Evolutionary conservation across 1,139 yeast species (phyloP), one percentile per base, ranked within the genome.

Genomic region (Pneumocystis sp.): DNA sequence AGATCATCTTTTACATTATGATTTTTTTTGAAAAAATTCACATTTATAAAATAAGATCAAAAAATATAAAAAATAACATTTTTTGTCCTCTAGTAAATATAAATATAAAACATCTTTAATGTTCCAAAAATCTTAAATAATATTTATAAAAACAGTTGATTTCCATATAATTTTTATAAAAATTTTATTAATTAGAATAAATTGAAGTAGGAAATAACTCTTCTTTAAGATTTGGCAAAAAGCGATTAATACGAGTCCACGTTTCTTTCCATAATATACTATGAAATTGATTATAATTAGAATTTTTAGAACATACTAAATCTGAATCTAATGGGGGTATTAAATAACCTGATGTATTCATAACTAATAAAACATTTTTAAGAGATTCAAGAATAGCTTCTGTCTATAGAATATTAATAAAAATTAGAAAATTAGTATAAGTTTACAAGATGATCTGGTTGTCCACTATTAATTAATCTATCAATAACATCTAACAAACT

Each of bases 301-400:
- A 25, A 12, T 50, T 50, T 15, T 50, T 31, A 7, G 57, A 50
- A 50, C 21, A 25, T 50, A 12, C 15, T 50, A 25, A 25, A 12
- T 25, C 31, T 10, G 34, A 50, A 29, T 50, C 57, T 50, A 31
- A 25, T 39, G 61, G 61, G 8, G 45, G 61, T 6, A 42, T 17
- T 6, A 59, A 25, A 59, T 59, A 59, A 15, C 61, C 61, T 12
- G 61, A 59, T 39, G 61, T 39, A 59, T 39, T 42, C 67, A 80
- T 76, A 4, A 82, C 83, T 65, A 81, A 70, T 61, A 81, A 70
- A 50, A 81, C 78, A 69, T 87, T 87, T 74, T 86, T 86, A 68
- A 87, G 75, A 62, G 84, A 77, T 74, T 87, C 95, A 3, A 80
- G 75, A 1, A 83, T 82, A 7, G 86, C 81, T 71, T 87, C 93